Percentiles rank a stretch among this genome's conserved stretches.
Evolutionary conservation across 331 rosid genomes (phyloP).

Genomic region (Malus hybrid): DNA sequence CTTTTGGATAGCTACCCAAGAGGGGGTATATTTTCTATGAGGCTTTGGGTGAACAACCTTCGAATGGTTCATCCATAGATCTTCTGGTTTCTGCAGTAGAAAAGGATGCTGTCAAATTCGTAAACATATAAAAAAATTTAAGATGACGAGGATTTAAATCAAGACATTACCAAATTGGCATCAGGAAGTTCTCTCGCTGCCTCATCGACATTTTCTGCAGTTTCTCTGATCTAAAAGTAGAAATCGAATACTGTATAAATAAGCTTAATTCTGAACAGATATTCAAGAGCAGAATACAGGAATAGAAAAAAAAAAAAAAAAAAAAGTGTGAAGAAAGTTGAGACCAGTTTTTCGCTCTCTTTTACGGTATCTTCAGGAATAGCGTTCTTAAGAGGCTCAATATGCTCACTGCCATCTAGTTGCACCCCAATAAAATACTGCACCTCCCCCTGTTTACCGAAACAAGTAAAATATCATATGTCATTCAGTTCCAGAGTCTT

Average conservation of each 20-base stretch:
- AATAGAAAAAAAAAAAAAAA: background rate
- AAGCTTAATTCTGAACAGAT: background rate
- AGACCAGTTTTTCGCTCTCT: slow-evolving; percentile 74
- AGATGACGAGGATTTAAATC: slow-evolving; percentile 1
- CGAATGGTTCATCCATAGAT: slow-evolving; percentile 88
- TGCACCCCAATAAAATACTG: slow-evolving; percentile 97
- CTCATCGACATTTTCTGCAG: slow-evolving; percentile 80
- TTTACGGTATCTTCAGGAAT: slow-evolving; percentile 55
- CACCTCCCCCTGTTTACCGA: slow-evolving; percentile 77
- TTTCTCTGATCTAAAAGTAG: slow-evolving; percentile 56
- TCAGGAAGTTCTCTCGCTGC: slow-evolving; percentile 97
- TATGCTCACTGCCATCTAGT: slow-evolving; percentile 94
- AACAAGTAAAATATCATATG: background rate
- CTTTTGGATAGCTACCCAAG: slow-evolving; percentile 79
- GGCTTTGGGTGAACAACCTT: slow-evolving; percentile 81
- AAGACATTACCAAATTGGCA: slow-evolving; percentile 63
- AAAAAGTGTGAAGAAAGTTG: slow-evolving; percentile 7
- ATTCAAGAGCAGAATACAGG: background rate
- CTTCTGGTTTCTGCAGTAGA: slow-evolving; percentile 77
- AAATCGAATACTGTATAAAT: background rate
- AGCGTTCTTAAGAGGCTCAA: slow-evolving; percentile 74
- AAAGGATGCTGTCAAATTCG: slow-evolving; percentile 16
- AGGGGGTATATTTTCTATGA: slow-evolving; percentile 59
- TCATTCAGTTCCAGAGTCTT: background rate
- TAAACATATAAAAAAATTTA: slow-evolving; percentile 9